phyloP scores from a whole-genome alignment of 2,329 filamentous ascomycete genomes.

The Penicillium sp. region DNA sequence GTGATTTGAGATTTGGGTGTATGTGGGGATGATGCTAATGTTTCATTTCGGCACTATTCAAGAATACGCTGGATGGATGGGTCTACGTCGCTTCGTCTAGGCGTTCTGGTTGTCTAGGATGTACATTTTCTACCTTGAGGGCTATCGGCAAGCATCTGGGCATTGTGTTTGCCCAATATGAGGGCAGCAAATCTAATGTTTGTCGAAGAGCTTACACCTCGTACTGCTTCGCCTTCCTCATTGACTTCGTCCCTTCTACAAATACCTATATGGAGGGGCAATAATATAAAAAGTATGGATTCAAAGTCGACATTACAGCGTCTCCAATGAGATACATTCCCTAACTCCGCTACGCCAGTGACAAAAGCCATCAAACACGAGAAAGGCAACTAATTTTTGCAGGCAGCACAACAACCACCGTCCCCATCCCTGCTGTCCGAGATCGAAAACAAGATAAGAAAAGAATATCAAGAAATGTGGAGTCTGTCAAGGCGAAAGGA shows the following conservation, averaged over 20 bases:
- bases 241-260: not conserved
- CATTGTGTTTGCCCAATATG: too few relatives aligned
- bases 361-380: not conserved
- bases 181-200: too few relatives aligned
- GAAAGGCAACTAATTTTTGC: slow-evolving; percentile 11
- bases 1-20: not conserved
- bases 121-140: too few relatives aligned
- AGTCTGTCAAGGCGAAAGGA: not conserved
- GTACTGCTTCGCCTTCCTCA: not conserved
- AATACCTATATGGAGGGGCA: not conserved
- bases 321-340: not conserved
- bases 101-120: too few relatives aligned
- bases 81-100: too few relatives aligned
- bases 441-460: not conserved
- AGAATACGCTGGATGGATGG: too few relatives aligned
- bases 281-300: slow-evolving; percentile 11
- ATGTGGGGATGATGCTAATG: not conserved
- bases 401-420: not conserved
- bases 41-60: not conserved
- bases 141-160: too few relatives aligned
- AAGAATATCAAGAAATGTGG: not conserved
- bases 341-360: slow-evolving; percentile 8
- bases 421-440: not conserved
- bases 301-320: slow-evolving; percentile 1
- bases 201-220: too few relatives aligned